Percentiles rank a stretch among this genome's conserved stretches.
Conservation (phyloP, 192 early-diverging fungal species). For the Phycomyces blakesleeanus region DNA sequence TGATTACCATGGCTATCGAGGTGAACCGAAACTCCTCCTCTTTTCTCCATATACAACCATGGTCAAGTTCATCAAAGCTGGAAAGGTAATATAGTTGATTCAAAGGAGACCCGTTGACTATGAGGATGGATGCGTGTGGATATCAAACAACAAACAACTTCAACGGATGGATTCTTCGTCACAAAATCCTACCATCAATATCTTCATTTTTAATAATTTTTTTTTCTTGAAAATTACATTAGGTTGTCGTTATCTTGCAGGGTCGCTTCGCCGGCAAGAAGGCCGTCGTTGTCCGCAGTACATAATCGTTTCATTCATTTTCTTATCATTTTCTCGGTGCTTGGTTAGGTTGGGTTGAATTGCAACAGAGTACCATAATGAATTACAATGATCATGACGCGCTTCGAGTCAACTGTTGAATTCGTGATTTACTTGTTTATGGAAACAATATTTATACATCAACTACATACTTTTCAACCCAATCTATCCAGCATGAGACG, state of each 20-base stretch:
- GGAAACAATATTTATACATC: too few species aligned
- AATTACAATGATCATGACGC: too few species aligned
- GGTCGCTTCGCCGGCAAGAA: constrained; percentile 99
- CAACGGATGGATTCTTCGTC: constrained; percentile 11
- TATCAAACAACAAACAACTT: neutral
- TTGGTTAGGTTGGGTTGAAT: neutral
- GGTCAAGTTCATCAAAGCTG: constrained; percentile 59
- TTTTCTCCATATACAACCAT: constrained; percentile 26
- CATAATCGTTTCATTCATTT: constrained; percentile 10
- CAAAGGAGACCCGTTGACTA: constrained; percentile 24
- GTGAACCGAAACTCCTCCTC: constrained; percentile 5
- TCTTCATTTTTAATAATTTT: neutral
- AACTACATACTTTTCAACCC: too few species aligned
- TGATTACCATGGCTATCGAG: neutral
- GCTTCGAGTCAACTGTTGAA: too few species aligned
- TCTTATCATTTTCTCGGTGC: neutral
- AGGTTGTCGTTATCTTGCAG: constrained; percentile 98
- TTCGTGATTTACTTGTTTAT: too few species aligned
- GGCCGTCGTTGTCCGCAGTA: constrained; percentile 95
- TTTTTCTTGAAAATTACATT: constrained; percentile 9
- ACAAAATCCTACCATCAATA: neutral
- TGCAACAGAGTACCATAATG: too few species aligned
- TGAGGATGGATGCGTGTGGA: constrained; percentile 23
- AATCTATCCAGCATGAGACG: neutral
- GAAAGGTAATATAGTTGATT: constrained; percentile 40